Base-by-base conservation (phyloP, 2,329 filamentous ascomycete species). In the Pleomassaria siparia region DNA sequence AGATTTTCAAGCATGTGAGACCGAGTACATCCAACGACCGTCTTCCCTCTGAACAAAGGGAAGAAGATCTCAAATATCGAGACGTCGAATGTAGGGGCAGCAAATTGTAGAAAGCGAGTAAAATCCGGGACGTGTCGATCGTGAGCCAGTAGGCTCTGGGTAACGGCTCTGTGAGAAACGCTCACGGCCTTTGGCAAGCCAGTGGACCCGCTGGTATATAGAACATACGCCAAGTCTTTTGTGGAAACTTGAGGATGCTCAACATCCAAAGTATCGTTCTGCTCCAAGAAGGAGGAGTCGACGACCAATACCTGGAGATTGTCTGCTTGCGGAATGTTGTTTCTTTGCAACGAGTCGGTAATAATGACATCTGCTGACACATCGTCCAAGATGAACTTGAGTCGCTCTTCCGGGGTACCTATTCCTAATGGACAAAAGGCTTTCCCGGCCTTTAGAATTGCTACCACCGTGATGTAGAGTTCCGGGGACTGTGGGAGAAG, bases 11-110 rank as follows among this genome's bases (percentile, higher is more conserved):
- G 76, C 76, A 96, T 82, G 26, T 81, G 76, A 40, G 77, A 75
- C 22, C 91, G 82, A 46, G 84, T 80, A 55, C 86, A 89, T 46
- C 83, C 81, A 40, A 92, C 82, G 2, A 96, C 74, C 0, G 89
- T 95, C 18, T 75, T 76, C 2, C 87, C 87, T 47, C 89, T 79
- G 52, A 85, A 86, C 13, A 91, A 74, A 0, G 91, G 88, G 55
- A 96, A 96, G 76, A 96, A 96, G 6, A 95, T 91, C 66, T 96
- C 91, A 66, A 96, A 96, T 5, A 96, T 86, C 0, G 89, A 95
- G 7, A 96, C 91, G 69, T 96, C 91, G 65, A 96, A 96, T 0
- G 91, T 96, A 1, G 91, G 89, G 2, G 90, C 87, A 4, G 91
- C 91, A 67, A 96, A 96, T 66, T 96, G 91, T 1, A 96, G 79